phyloP scores from a whole-genome alignment of 768 basidiomycete genomes.

The Boletus rufocinnamomeus region DNA sequence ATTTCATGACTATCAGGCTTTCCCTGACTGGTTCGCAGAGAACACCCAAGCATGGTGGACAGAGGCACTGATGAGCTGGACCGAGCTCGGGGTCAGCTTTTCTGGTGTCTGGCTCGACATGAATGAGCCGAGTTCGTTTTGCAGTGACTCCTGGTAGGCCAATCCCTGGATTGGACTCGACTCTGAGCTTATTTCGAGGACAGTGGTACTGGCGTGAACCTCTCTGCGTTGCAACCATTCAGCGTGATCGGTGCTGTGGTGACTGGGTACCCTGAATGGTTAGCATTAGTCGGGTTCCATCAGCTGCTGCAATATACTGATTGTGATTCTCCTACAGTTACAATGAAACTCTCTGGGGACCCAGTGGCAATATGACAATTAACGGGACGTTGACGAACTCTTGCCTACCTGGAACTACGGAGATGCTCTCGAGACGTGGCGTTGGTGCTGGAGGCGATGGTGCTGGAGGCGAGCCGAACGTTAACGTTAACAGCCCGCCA shows the following conservation, averaged over 20 bases:
- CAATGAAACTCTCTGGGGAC: constrained; percentile 58
- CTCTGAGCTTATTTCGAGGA: constrained; percentile 3
- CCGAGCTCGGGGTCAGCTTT: constrained; percentile 51
- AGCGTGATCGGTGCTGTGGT: constrained; percentile 50
- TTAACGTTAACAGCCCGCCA: constrained; percentile 58
- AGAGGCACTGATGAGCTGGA: constrained; percentile 60
- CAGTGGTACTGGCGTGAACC: constrained; percentile 53
- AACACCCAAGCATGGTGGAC: constrained; percentile 62
- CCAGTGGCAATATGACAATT: constrained; percentile 74
- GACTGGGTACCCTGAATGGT: constrained; percentile 72
- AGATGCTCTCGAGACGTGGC: constrained; percentile 42
- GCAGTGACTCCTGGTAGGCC: constrained; percentile 55
- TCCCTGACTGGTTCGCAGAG: constrained; percentile 62
- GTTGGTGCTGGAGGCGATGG: constrained; percentile 54
- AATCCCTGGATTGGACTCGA: too few species aligned
- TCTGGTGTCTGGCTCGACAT: constrained; percentile 72
- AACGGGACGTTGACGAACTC: constrained; percentile 62
- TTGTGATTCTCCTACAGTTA: constrained; percentile 44
- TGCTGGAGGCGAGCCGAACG: constrained; percentile 46
- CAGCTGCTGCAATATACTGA: background rate
- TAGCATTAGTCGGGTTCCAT: background rate
- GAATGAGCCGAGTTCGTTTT: constrained; percentile 68
- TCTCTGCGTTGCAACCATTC: constrained; percentile 60
- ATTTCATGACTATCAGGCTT: constrained; percentile 39
- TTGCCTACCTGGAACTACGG: constrained; percentile 22